These are phyloP conservation scores for Anisodus acutangulus DNA, from an alignment of 257 asterid genomes.

Conservation along the genomic window DNA sequence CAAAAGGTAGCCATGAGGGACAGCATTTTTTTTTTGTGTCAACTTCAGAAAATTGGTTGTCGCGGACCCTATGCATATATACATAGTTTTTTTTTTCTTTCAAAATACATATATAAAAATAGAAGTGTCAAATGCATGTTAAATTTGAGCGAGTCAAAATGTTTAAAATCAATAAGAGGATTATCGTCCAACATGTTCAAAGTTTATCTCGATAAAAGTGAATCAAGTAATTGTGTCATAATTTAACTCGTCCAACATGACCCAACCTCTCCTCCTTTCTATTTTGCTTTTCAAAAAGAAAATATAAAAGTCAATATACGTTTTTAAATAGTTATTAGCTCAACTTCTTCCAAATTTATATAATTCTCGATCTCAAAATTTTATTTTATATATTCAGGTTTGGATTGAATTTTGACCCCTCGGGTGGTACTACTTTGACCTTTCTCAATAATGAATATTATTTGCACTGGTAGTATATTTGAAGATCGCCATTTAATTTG, in stretches of 20 bases:
- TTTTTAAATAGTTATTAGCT: neutral
- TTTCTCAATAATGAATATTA: no score
- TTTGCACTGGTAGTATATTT: no score
- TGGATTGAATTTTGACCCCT: neutral
- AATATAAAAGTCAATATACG: no score
- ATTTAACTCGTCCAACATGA: neutral
- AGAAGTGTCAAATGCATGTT: neutral
- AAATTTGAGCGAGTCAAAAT: no score
- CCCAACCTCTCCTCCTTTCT: neutral
- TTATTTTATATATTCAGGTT: no score
- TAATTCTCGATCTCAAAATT: neutral
- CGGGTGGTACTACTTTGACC: neutral
- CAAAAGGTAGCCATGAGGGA: neutral
- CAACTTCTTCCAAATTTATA: neutral
- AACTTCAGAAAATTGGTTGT: neutral
- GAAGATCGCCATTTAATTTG: no score
- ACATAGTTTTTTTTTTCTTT: no score
- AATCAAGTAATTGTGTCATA: neutral
- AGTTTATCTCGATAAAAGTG: neutral
- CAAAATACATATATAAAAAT: neutral
- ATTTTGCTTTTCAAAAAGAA: no score
- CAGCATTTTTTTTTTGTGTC: neutral
- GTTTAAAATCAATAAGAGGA: no score
- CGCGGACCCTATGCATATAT: neutral
- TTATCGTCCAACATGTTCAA: no score